These are phyloP conservation scores for Lanmaoa pseudosensibilis DNA, from an alignment of 768 basidiomycete species.

Conservation along the genomic window DNA sequence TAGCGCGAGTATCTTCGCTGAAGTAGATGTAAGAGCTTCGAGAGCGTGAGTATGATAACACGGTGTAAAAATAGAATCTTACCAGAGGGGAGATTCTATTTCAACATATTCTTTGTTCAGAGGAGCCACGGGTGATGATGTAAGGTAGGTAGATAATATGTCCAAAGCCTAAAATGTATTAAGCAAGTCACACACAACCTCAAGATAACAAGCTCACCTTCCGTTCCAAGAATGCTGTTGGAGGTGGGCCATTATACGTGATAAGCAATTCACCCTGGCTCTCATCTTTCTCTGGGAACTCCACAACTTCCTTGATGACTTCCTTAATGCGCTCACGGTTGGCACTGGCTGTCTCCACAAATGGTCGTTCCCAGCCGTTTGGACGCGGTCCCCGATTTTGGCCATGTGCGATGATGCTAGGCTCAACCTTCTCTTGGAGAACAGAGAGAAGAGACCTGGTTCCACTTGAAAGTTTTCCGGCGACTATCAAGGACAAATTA, in stretches of 20 bases:
- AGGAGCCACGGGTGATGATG: slow-evolving; percentile 78
- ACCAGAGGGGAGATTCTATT: slow-evolving; percentile 88
- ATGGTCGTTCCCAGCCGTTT: slow-evolving; percentile 88
- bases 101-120: slow-evolving; percentile 92
- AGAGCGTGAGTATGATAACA: slow-evolving; percentile 11
- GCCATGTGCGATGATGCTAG: slow-evolving; percentile 71
- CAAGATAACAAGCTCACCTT: slow-evolving; percentile 44
- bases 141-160: slow-evolving; percentile 83
- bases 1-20: slow-evolving; percentile 71
- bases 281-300: slow-evolving; percentile 97
- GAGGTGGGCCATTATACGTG: slow-evolving; percentile 75
- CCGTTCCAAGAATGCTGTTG: slow-evolving; percentile 67
- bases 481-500: slow-evolving; percentile 85
- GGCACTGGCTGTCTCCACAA: slow-evolving; percentile 83
- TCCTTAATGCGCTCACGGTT: slow-evolving; percentile 50
- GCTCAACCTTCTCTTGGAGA: slow-evolving; percentile 81
- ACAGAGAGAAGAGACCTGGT: slow-evolving; percentile 76
- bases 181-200: background rate
- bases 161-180: slow-evolving; percentile 67
- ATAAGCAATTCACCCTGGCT: slow-evolving; percentile 86
- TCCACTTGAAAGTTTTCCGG: slow-evolving; percentile 80
- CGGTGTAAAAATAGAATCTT: slow-evolving; percentile 16
- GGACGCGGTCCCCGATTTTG: slow-evolving; percentile 72
- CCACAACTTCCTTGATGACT: slow-evolving; percentile 64
- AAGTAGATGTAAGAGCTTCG: slow-evolving; percentile 83